Percentiles rank a stretch among this genome's conserved stretches.
Evolutionary conservation across 2,329 filamentous ascomycete genomes (phyloP).

Genomic region (Dendryphion nanum): DNA sequence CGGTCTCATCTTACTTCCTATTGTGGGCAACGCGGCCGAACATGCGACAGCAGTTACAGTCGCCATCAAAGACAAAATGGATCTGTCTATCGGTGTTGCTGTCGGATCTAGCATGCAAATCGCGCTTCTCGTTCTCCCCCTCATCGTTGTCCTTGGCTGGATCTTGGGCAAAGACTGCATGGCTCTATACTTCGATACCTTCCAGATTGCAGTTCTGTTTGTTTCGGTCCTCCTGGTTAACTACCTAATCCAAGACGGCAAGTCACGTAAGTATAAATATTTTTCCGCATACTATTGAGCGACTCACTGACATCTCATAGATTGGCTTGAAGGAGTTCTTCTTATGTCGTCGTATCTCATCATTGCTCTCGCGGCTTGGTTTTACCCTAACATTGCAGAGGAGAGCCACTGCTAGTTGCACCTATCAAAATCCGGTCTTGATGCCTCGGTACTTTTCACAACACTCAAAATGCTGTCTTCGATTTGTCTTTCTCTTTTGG

Average conservation of each 20-base stretch:
- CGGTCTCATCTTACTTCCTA: constrained; percentile 62
- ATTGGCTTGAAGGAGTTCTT: constrained; percentile 61
- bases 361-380: constrained; percentile 61
- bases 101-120: constrained; percentile 67
- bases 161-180: constrained; percentile 58
- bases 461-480: no score
- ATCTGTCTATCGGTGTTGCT: constrained; percentile 64
- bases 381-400: constrained; percentile 34
- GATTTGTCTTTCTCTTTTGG: no score
- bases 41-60: constrained; percentile 64
- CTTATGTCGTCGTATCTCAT: constrained; percentile 62
- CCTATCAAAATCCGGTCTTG: not conserved
- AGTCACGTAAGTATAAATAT: constrained; percentile 47
- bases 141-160: constrained; percentile 63
- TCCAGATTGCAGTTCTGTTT: constrained; percentile 72
- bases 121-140: constrained; percentile 60
- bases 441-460: no score
- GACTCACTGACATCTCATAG: constrained; percentile 26
- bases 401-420: not conserved
- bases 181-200: constrained; percentile 82
- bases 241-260: constrained; percentile 62
- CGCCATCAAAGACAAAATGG: constrained; percentile 67
- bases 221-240: constrained; percentile 58
- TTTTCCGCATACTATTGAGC: not conserved
- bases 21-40: constrained; percentile 66